These are phyloP conservation scores for Perkinsus marinus DNA, from an alignment of 169 alveolate genomes.

Conservation along the genomic window DNA sequence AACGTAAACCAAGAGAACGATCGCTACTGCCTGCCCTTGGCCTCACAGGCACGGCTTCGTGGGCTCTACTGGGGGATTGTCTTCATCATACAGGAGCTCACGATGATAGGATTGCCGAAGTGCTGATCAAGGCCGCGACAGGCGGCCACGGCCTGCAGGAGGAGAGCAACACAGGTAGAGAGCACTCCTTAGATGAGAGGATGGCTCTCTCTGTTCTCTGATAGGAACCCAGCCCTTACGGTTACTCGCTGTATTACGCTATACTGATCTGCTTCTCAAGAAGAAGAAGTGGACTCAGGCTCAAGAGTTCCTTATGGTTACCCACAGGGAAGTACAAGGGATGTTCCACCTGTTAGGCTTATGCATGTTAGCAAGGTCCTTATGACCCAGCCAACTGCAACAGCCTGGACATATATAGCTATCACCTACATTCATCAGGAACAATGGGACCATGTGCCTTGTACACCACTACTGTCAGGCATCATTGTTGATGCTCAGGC, in stretches of 20 bases:
- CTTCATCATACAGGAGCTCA: not conserved
- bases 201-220: not conserved
- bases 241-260: not conserved
- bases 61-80: not conserved
- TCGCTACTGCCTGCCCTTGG: not conserved
- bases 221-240: not conserved
- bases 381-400: not conserved
- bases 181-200: not conserved
- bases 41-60: not conserved
- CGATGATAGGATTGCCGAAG: not conserved
- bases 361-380: not conserved
- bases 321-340: not conserved
- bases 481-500: not conserved
- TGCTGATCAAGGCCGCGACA: not conserved
- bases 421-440: not conserved
- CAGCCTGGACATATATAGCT: not conserved
- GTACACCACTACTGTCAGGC: not conserved
- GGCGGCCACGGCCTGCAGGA: not conserved
- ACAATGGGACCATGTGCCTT: not conserved
- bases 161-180: not conserved
- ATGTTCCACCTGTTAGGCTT: not conserved
- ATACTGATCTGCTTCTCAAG: not conserved
- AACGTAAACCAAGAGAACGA: not conserved
- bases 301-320: not conserved
- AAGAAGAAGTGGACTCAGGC: not conserved